phyloP scores from a whole-genome alignment of 495 filamentous ascomycete species.

The Ascobolus immersus region DNA sequence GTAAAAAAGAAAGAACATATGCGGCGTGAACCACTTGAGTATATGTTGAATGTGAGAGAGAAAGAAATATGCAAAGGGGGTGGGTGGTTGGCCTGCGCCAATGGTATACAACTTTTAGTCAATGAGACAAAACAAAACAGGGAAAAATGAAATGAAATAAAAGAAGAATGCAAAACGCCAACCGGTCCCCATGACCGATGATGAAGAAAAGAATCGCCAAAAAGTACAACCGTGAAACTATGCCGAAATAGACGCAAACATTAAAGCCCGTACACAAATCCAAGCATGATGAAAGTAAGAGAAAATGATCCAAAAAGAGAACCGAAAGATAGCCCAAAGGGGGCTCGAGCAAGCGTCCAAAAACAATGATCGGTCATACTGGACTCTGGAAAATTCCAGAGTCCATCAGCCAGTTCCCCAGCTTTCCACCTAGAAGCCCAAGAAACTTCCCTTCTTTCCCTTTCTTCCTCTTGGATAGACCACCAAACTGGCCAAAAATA shows the following conservation, averaged over 20 bases:
- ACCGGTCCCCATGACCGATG: background rate
- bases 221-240: background rate
- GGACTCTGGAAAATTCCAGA: too few relatives aligned
- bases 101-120: background rate
- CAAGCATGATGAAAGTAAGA: background rate
- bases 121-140: background rate
- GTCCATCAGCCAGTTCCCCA: too few relatives aligned
- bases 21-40: background rate
- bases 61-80: background rate
- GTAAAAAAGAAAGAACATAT: background rate
- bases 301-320: background rate
- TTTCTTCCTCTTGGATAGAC: constrained; percentile 85
- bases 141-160: background rate
- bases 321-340: background rate
- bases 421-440: constrained; percentile 39
- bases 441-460: constrained; percentile 70
- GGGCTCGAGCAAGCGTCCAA: background rate
- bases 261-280: background rate
- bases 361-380: background rate
- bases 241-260: background rate
- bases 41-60: background rate
- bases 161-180: background rate
- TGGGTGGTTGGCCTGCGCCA: background rate
- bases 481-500: constrained; percentile 63
- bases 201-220: background rate